Base-by-base conservation (phyloP, 73 alveolate species). In the Paramecium pentaurelia region DNA sequence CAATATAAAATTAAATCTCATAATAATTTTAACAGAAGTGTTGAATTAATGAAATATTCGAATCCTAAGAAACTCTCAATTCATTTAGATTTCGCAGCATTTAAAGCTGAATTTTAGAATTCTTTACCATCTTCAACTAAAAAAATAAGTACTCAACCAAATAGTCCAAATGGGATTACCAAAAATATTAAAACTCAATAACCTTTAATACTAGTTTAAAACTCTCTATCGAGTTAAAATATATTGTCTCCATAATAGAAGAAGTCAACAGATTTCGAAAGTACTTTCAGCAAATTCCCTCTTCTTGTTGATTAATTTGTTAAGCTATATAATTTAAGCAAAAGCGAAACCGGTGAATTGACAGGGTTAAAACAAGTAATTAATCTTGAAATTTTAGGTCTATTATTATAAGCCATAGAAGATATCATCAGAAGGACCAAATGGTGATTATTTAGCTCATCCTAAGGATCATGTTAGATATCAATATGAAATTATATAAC, bases 401-500 rank as follows among this genome's bases (percentile, higher is more conserved):
- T 64, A 64, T 64, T 64, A 64, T 64, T 64, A 64, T 28, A 64
- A 64, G 47, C 91, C 58, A n/a, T 80, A 16, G 58, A 47, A 32
- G 18, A 4, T 28, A 27, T 45, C 47, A 0, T 16, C 44, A 80
- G 95, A 95, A 54, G 99, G 99, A 37, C 98, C 98, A 73, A 97
- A 98, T 91, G 92, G 84, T 6, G 84, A 64, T 6, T 64, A 64
- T 28, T 8, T 64, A n/a, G 84, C 51, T 75, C 27, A 92, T 34
- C 77, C 75, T 47, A 97, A 97, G 68, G 98, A 97, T 70, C 99
- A 98, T 88, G 92, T 98, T 59, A 90, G 93, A 77, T 98, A 96
- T 90, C 86, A 99, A 89, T 98, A 97, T 96, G 99, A 98, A 95
- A 93, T 98, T 58, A 83, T 96, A 38, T 92, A 90, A 16, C 37